A percentile compares a stretch with the other conserved stretches of the same genome.
These are phyloP conservation scores for Chaetoceros muelleri DNA, from an alignment of 108 stramenopile genomes.

Conservation along the genomic window DNA sequence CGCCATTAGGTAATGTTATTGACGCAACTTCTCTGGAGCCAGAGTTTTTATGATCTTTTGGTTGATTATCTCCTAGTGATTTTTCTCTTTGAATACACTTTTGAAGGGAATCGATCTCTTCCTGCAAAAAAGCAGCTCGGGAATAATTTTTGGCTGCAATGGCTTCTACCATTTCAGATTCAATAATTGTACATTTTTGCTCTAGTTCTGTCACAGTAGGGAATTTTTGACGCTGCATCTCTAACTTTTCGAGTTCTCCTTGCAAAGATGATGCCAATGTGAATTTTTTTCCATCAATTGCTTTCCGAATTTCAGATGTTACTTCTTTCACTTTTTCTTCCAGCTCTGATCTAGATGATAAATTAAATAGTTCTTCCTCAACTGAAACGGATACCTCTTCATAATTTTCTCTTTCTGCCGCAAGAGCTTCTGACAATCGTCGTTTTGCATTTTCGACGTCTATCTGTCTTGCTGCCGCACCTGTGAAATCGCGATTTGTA, in stretches of 20 bases:
- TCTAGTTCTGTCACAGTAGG: constrained; percentile 67
- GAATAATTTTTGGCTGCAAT: constrained; percentile 53
- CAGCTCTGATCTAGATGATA: constrained; percentile 53
- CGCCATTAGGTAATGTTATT: constrained; percentile 26
- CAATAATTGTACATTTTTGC: constrained; percentile 19
- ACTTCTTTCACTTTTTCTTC: constrained; percentile 44
- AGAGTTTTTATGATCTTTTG: not conserved
- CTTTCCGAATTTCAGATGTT: constrained; percentile 30
- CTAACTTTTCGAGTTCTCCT: constrained; percentile 43
- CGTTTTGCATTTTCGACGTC: constrained; percentile 44
- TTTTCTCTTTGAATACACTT: constrained; percentile 17
- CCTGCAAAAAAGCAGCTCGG: constrained; percentile 42
- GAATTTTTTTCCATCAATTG: constrained; percentile 53
- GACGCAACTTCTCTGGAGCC: constrained; percentile 3
- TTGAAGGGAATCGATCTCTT: constrained; percentile 43
- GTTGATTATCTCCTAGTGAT: not conserved
- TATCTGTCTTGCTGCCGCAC: constrained; percentile 49
- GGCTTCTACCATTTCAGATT: constrained; percentile 38
- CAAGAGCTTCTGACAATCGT: constrained; percentile 33
- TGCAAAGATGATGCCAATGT: constrained; percentile 41
- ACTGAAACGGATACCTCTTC: not conserved
- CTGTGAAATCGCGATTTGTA: constrained; percentile 54
- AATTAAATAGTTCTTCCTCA: not conserved
- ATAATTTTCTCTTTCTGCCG: constrained; percentile 3
- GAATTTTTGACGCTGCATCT: constrained; percentile 42